A percentile compares a stretch with the other conserved stretches of the same genome.
Evolutionary conservation across 305 asterid species (phyloP).

Genomic region (Fraxinus albicans): DNA sequence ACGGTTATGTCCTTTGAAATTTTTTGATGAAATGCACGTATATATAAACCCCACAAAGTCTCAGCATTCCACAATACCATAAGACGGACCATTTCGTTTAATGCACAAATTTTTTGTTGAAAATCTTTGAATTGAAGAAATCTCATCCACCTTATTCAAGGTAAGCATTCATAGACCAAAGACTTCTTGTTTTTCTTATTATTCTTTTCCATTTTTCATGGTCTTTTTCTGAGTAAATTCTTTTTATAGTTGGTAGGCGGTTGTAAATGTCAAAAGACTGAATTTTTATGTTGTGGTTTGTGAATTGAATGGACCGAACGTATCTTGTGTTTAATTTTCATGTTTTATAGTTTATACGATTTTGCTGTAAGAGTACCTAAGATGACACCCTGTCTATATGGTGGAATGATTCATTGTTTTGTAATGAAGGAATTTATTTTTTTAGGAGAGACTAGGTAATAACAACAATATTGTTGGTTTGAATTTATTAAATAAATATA

Average conservation of each 20-base stretch:
- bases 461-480: constrained; percentile 1
- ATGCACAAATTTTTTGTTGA: not conserved
- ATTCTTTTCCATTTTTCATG: not conserved
- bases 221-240: not conserved
- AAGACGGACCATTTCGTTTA: not conserved
- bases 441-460: constrained; percentile 21
- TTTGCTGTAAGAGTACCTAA: constrained; percentile 5
- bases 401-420: constrained; percentile 30
- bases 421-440: constrained; percentile 12
- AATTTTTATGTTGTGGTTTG: constrained; percentile 10
- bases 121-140: not conserved
- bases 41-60: constrained; percentile 23
- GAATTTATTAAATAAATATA: not conserved
- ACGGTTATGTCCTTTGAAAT: constrained; percentile 11
- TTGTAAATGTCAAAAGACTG: constrained; percentile 7
- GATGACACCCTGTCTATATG: constrained; percentile 34
- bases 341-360: constrained; percentile 8
- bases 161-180: not conserved
- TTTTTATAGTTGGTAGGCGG: not conserved
- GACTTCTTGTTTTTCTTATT: not conserved
- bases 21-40: constrained; percentile 19
- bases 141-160: constrained; percentile 18
- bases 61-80: constrained; percentile 21
- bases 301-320: not conserved
- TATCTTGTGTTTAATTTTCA: constrained; percentile 10